Evolutionary conservation across 1,284 basidiomycete species (phyloP).

Genomic region (Stygiomarasmius scandens): DNA sequence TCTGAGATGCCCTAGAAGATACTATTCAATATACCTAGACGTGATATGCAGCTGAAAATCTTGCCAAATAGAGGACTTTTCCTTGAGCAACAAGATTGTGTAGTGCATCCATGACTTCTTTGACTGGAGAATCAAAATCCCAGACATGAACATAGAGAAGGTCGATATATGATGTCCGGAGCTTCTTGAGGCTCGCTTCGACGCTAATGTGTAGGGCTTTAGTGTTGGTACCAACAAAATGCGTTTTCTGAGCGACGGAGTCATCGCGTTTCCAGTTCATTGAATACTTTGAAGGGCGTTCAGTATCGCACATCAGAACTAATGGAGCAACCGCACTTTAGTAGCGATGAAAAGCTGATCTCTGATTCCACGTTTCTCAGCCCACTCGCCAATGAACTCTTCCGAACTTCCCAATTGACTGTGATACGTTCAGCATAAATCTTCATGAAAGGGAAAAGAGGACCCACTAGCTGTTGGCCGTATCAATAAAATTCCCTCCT

Average conservation of each 20-base stretch:
- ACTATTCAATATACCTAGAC: neutral
- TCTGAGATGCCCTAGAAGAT: constrained; percentile 34
- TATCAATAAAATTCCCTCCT: constrained; percentile 28
- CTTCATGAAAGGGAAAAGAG: neutral
- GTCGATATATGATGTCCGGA: constrained; percentile 24
- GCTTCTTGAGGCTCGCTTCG: constrained; percentile 39
- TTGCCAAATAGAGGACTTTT: constrained; percentile 47
- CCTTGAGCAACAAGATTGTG: constrained; percentile 42
- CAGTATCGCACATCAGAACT: neutral
- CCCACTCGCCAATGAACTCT: constrained; percentile 27
- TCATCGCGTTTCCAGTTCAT: constrained; percentile 24
- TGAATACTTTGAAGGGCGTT: constrained; percentile 25
- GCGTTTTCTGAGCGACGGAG: constrained; percentile 23
- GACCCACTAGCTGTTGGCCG: constrained; percentile 43
- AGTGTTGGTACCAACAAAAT: constrained; percentile 38
- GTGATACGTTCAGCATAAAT: neutral
- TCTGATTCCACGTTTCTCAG: constrained; percentile 36
- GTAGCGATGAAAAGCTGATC: constrained; percentile 48
- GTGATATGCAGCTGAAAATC: constrained; percentile 9
- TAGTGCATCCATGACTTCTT: constrained; percentile 48
- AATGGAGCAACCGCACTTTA: constrained; percentile 30
- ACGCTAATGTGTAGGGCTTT: constrained; percentile 35
- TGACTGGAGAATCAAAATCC: constrained; percentile 41
- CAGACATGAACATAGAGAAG: constrained; percentile 27
- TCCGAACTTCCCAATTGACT: constrained; percentile 40